Percentiles rank a stretch among this genome's conserved stretches.
Conservation (phyloP, 2,329 filamentous ascomycete species). For the Cyanodermella asteris region DNA sequence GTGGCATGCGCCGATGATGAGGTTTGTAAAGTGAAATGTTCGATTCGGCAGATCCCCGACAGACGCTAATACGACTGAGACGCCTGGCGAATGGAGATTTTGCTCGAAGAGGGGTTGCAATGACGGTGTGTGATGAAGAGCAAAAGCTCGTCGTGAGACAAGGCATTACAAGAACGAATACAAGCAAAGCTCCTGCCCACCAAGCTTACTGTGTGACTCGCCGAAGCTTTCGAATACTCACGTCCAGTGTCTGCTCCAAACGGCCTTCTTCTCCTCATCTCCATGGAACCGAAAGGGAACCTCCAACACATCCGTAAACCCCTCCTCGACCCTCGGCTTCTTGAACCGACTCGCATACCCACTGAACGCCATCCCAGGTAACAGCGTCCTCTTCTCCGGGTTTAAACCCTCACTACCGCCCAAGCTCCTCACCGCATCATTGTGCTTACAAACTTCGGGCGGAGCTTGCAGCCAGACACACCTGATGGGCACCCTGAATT, state of each 20-base stretch:
- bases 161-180: too few relatives aligned
- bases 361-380: conserved; percentile 64
- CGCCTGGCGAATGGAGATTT: too few relatives aligned
- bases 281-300: conserved; percentile 60
- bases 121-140: too few relatives aligned
- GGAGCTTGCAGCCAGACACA: conserved; percentile 69
- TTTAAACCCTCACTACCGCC: conserved; percentile 40
- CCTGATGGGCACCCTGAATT: conserved; percentile 51
- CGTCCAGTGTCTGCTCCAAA: conserved; percentile 64
- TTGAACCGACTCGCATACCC: conserved; percentile 53
- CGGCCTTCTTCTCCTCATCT: conserved; percentile 39
- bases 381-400: conserved; percentile 50
- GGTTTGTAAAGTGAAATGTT: too few relatives aligned
- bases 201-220: too few relatives aligned
- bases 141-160: too few relatives aligned
- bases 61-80: too few relatives aligned
- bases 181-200: too few relatives aligned
- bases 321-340: conserved; percentile 50
- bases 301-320: conserved; percentile 58
- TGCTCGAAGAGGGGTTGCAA: too few relatives aligned
- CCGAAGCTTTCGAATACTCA: too few relatives aligned
- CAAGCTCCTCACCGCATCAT: conserved; percentile 60
- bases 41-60: too few relatives aligned
- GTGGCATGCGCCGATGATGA: too few relatives aligned
- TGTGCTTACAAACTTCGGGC: conserved; percentile 54